Percentiles rank a stretch among this genome's conserved stretches.
Evolutionary conservation across 23 red algal species (phyloP).

Genomic region (Pyropia yezoensis): DNA sequence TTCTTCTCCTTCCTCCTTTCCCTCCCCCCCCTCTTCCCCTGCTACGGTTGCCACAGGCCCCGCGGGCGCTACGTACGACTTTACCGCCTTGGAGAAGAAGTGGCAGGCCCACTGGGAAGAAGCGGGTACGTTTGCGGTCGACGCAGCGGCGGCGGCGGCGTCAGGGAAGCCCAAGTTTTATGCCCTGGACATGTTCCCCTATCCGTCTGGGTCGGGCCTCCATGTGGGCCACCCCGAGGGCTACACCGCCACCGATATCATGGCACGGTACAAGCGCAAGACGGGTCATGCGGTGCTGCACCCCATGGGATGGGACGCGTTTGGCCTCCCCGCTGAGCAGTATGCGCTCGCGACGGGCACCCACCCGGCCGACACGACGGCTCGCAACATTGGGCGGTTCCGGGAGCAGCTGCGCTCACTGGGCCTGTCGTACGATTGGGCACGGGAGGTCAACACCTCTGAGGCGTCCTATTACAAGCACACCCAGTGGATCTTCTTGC

Average conservation of each 20-base stretch:
- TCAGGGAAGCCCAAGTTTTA: conserved; percentile 80
- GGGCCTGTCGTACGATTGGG: conserved; percentile 92
- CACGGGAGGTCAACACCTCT: conserved; percentile 78
- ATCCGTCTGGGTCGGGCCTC: conserved; percentile 82
- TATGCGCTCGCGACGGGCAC: conserved; percentile 93
- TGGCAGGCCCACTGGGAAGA: conserved; percentile 76
- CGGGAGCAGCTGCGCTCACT: conserved; percentile 75
- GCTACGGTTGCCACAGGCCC: too few species aligned
- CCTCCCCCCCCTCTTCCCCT: too few species aligned
- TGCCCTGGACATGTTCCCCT: conserved; percentile 98
- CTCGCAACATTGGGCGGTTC: conserved; percentile 75
- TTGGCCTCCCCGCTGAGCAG: conserved; percentile 97
- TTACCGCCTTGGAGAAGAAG: conserved; percentile 60
- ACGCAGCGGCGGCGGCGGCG: conserved; percentile 28
- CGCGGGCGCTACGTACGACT: conserved; percentile 35
- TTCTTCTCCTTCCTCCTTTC: too few species aligned
- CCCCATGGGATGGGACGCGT: conserved; percentile 98
- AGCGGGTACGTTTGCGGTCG: conserved; percentile 23
- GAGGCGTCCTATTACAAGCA: conserved; percentile 81
- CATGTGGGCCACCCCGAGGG: conserved; percentile 99
- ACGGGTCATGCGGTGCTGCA: conserved; percentile 86
- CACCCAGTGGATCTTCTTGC: conserved; percentile 99
- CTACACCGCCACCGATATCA: conserved; percentile 97
- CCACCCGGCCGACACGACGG: conserved; percentile 76
- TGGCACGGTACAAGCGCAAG: conserved; percentile 87